These are phyloP conservation scores for Trypanosoma congolense DNA, from an alignment of 208 protist genomes.

Conservation along the genomic window DNA sequence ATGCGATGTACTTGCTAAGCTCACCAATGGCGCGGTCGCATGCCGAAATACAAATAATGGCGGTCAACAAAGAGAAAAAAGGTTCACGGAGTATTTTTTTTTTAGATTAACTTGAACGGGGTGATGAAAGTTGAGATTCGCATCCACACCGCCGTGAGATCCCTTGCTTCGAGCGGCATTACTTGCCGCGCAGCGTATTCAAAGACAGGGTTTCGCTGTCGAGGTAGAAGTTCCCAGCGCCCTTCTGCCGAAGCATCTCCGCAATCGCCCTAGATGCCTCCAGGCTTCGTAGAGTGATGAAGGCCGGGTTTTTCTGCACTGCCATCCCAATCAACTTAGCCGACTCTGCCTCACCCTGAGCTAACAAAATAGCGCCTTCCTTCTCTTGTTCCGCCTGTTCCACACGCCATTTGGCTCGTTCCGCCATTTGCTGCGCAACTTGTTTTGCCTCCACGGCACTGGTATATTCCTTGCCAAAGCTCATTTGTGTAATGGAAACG, in stretches of 20 bases:
- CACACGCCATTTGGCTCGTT: slow-evolving; percentile 93
- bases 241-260: slow-evolving; percentile 66
- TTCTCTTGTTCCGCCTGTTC: slow-evolving; percentile 94
- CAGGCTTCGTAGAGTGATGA: slow-evolving; percentile 90
- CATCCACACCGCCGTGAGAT: too few relatives aligned
- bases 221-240: slow-evolving; percentile 69
- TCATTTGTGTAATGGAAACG: slow-evolving; percentile 97
- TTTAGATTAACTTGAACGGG: too few relatives aligned
- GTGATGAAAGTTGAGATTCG: too few relatives aligned
- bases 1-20: background rate
- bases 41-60: slow-evolving; percentile 17
- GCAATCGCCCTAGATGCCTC: slow-evolving; percentile 92
- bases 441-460: slow-evolving; percentile 95
- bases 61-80: slow-evolving; percentile 21
- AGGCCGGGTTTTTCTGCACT: slow-evolving; percentile 84
- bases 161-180: too few relatives aligned
- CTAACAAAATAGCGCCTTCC: slow-evolving; percentile 88
- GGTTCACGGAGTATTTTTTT: too few relatives aligned
- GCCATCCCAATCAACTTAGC: slow-evolving; percentile 88
- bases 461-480: slow-evolving; percentile 94
- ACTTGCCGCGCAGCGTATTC: too few relatives aligned
- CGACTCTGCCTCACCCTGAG: slow-evolving; percentile 91
- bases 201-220: slow-evolving; percentile 80
- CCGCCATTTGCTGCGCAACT: slow-evolving; percentile 95
- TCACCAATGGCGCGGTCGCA: slow-evolving; percentile 1